Conservation (phyloP, 139 green algal species). For the Bryopsis sp. region DNA sequence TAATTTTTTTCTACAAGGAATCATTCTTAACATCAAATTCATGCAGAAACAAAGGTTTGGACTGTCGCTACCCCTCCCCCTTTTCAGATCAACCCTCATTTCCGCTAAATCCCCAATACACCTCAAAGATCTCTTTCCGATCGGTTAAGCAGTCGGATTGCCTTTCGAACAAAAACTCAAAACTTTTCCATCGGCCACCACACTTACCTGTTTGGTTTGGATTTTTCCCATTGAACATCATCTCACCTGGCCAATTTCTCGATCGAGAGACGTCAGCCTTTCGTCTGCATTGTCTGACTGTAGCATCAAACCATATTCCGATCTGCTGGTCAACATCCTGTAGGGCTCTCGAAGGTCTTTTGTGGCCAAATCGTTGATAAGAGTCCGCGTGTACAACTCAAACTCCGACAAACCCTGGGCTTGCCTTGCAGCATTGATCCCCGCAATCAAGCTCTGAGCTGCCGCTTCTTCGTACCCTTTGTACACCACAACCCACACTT, state of each 20-base stretch:
- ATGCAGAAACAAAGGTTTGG: no score
- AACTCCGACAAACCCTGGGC: constrained; percentile 43
- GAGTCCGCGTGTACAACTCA: constrained; percentile 77
- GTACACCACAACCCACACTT: constrained; percentile 96
- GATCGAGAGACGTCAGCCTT: constrained; percentile 79
- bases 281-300: constrained; percentile 89
- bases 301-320: constrained; percentile 90
- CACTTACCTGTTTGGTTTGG: constrained; percentile 42
- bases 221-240: constrained; percentile 57
- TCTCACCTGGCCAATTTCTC: constrained; percentile 78
- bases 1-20: no score
- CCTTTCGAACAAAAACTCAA: no score
- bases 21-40: no score
- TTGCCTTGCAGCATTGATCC: constrained; percentile 77
- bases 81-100: no score
- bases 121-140: no score
- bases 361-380: constrained; percentile 94
- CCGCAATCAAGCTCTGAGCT: constrained; percentile 82
- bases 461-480: constrained; percentile 94
- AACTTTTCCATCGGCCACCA: no score
- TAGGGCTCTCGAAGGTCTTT: constrained; percentile 96
- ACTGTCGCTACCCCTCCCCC: no score
- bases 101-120: no score
- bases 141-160: no score
- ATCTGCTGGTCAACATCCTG: constrained; percentile 89